Percentiles rank a stretch among this genome's conserved stretches.
phyloP scores from a whole-genome alignment of 176 grass and related monocot genomes.

The Triticum urartu region DNA sequence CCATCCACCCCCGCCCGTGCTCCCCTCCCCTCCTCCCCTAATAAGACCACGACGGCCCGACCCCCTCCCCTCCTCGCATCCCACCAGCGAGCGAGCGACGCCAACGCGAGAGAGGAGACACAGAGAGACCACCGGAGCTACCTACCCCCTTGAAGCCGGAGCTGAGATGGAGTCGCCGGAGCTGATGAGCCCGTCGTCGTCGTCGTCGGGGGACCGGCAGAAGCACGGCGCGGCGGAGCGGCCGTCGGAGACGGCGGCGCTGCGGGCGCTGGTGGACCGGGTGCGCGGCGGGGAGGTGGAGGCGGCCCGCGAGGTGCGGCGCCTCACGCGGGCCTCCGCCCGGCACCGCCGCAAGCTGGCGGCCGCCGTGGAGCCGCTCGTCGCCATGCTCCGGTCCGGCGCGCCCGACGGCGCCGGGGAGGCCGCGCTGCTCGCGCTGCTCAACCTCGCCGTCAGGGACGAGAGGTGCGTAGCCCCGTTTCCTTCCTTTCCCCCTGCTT shows the following conservation, averaged over 20 bases:
- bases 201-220: background rate
- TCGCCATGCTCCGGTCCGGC: slow-evolving; percentile 68
- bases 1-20: background rate
- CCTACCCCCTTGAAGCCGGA: no score
- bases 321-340: slow-evolving; percentile 66
- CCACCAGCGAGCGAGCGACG: background rate
- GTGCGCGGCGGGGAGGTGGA: slow-evolving; percentile 53
- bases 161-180: slow-evolving; percentile 34
- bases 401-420: slow-evolving; percentile 30
- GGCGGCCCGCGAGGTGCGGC: slow-evolving; percentile 76
- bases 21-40: background rate
- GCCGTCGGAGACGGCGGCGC: slow-evolving; percentile 42
- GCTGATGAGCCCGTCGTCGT: background rate
- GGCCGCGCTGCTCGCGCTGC: slow-evolving; percentile 78
- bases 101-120: background rate
- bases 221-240: slow-evolving; percentile 20
- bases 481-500: background rate
- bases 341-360: slow-evolving; percentile 69
- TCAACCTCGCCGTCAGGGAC: slow-evolving; percentile 89
- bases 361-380: slow-evolving; percentile 68
- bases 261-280: slow-evolving; percentile 49
- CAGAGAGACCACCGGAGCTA: background rate
- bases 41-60: slow-evolving; percentile 27
- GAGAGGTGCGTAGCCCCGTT: slow-evolving; percentile 37
- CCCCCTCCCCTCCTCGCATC: background rate